Evolutionary conservation across 1,284 basidiomycete genomes (phyloP).

Genomic region (Rugosomyces carneus): DNA sequence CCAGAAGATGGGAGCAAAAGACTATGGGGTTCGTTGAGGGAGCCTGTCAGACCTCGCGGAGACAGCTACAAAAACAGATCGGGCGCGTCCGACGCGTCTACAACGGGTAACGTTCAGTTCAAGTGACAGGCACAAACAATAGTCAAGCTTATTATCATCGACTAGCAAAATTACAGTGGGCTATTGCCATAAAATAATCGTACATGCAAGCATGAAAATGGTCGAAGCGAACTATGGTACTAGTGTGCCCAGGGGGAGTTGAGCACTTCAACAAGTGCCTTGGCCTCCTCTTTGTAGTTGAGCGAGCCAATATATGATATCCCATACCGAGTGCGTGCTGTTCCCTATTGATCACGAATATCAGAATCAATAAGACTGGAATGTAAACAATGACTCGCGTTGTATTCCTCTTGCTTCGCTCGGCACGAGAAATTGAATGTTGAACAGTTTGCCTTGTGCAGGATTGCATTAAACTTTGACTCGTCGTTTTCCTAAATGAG

Average conservation of each 20-base stretch:
- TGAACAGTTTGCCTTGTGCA: conserved; percentile 65
- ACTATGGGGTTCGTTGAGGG: conserved; percentile 2
- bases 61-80: conserved; percentile 9
- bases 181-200: not conserved
- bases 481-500: conserved; percentile 58
- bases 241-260: conserved; percentile 35
- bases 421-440: conserved; percentile 83
- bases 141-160: conserved; percentile 3
- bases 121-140: conserved; percentile 13
- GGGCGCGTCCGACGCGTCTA: conserved; percentile 22
- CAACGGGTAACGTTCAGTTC: conserved; percentile 20
- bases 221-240: conserved; percentile 1
- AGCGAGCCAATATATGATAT: conserved; percentile 64
- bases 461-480: conserved; percentile 50
- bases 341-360: conserved; percentile 46
- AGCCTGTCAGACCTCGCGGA: no score
- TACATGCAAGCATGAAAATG: not conserved
- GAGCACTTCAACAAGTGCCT: conserved; percentile 52
- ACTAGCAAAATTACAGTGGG: conserved; percentile 3
- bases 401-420: conserved; percentile 84
- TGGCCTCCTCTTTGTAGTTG: conserved; percentile 70
- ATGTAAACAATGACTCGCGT: conserved; percentile 39
- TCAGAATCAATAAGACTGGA: conserved; percentile 8
- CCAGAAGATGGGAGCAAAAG: conserved; percentile 9
- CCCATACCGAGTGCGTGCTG: conserved; percentile 76